These are phyloP conservation scores for Babesia gibsoni DNA, from an alignment of 169 alveolate genomes.

Conservation along the genomic window DNA sequence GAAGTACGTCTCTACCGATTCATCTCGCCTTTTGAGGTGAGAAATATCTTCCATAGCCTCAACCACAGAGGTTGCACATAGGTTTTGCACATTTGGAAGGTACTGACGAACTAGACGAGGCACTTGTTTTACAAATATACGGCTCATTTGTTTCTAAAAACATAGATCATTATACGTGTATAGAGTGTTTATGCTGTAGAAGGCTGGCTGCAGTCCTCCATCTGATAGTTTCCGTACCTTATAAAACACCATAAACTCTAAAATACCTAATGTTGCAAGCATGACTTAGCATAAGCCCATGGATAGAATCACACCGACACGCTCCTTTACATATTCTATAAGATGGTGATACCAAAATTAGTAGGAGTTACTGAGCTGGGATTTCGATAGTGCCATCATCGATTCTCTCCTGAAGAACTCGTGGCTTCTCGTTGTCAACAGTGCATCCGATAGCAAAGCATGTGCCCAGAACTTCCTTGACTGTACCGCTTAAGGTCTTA, in stretches of 20 bases:
- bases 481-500: slow-evolving; percentile 91
- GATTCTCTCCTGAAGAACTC: slow-evolving; percentile 82
- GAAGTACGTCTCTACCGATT: slow-evolving; percentile 22
- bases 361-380: slow-evolving; percentile 66
- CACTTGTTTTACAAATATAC: slow-evolving; percentile 23
- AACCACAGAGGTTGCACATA: slow-evolving; percentile 21
- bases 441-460: slow-evolving; percentile 95
- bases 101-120: slow-evolving; percentile 49
- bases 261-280: too few relatives aligned
- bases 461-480: slow-evolving; percentile 96
- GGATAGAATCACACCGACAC: too few relatives aligned
- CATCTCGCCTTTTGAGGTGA: slow-evolving; percentile 18
- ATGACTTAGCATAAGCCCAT: too few relatives aligned
- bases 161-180: too few relatives aligned
- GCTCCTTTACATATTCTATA: too few relatives aligned
- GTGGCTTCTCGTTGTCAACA: slow-evolving; percentile 93
- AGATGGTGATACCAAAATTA: too few relatives aligned
- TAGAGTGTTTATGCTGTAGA: too few relatives aligned
- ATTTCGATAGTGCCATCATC: slow-evolving; percentile 87
- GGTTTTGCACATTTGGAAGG: slow-evolving; percentile 23
- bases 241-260: too few relatives aligned
- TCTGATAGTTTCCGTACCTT: too few relatives aligned
- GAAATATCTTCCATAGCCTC: slow-evolving; percentile 60
- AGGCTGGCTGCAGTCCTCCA: too few relatives aligned
- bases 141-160: slow-evolving; percentile 22